phyloP scores from a whole-genome alignment of 1,139 yeast genomes.

The Geotrichum reessii region DNA sequence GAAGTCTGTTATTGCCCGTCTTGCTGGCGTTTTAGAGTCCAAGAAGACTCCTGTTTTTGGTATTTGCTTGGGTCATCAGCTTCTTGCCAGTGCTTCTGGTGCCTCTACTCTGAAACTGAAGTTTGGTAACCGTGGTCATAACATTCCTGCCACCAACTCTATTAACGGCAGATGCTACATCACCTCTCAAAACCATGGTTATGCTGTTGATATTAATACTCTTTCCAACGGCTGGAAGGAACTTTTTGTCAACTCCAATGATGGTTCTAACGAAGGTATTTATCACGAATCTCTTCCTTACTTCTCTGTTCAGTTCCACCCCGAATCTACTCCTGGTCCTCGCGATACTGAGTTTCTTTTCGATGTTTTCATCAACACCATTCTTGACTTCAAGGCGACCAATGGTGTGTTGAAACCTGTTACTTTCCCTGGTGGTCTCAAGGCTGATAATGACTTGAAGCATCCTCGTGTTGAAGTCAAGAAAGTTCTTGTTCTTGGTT shows the following conservation, averaged over 20 bases:
- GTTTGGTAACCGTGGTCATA: slow-evolving; percentile 99
- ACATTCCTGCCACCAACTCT: slow-evolving; percentile 93
- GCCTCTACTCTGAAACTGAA: slow-evolving; percentile 87
- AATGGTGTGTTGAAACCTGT: slow-evolving; percentile 61
- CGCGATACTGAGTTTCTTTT: slow-evolving; percentile 96
- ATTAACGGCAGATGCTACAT: slow-evolving; percentile 95
- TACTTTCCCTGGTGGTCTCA: slow-evolving; percentile 82
- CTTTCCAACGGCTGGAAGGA: slow-evolving; percentile 80
- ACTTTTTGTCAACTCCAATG: slow-evolving; percentile 91
- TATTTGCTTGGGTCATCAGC: slow-evolving; percentile 98
- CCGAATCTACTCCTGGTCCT: slow-evolving; percentile 99
- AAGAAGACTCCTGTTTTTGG: slow-evolving; percentile 72
- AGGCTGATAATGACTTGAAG: slow-evolving; percentile 57
- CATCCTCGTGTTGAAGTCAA: slow-evolving; percentile 77
- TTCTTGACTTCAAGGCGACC: slow-evolving; percentile 55
- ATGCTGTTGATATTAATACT: slow-evolving; percentile 81
- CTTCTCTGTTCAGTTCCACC: slow-evolving; percentile 99
- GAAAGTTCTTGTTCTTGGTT: slow-evolving; percentile 93
- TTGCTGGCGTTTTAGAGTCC: slow-evolving; percentile 51
- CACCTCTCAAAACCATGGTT: slow-evolving; percentile 98
- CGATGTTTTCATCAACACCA: slow-evolving; percentile 85
- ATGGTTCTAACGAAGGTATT: slow-evolving; percentile 97
- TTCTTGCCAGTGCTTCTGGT: slow-evolving; percentile 92
- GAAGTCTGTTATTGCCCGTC: slow-evolving; percentile 55
- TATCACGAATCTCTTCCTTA: slow-evolving; percentile 81